phyloP scores from a whole-genome alignment of 192 early-diverging fungal genomes.

The Backusella morwellensis region DNA sequence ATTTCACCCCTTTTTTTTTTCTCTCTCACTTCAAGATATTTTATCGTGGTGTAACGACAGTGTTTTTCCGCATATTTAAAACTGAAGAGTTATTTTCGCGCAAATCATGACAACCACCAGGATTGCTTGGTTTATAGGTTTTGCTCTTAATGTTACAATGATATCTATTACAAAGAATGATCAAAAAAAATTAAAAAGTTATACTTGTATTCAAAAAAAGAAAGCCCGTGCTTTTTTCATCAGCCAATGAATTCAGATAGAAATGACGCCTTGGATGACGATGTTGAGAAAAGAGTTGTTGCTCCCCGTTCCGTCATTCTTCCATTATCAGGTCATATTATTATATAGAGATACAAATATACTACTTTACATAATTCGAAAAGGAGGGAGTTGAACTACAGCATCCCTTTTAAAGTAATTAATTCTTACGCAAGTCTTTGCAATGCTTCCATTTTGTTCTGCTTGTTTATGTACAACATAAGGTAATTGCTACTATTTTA shows the following conservation, averaged over 20 bases:
- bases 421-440: background rate
- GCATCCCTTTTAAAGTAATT: background rate
- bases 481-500: background rate
- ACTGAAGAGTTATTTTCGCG: no score
- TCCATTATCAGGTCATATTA: background rate
- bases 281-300: background rate
- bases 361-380: background rate
- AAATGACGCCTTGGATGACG: conserved; percentile 7
- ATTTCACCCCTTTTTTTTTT: no score
- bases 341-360: background rate
- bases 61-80: no score
- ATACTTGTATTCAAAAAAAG: background rate
- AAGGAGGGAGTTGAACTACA: background rate
- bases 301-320: background rate
- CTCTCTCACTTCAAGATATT: no score
- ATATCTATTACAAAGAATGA: background rate
- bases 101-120: no score
- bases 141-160: no score
- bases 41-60: no score
- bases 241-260: background rate
- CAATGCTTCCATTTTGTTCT: background rate
- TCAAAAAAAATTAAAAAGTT: background rate
- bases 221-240: background rate
- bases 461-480: background rate
- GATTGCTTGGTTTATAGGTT: no score